phyloP scores from a whole-genome alignment of 306 rosid genomes.

The apple (Malus domestica) region DNA sequence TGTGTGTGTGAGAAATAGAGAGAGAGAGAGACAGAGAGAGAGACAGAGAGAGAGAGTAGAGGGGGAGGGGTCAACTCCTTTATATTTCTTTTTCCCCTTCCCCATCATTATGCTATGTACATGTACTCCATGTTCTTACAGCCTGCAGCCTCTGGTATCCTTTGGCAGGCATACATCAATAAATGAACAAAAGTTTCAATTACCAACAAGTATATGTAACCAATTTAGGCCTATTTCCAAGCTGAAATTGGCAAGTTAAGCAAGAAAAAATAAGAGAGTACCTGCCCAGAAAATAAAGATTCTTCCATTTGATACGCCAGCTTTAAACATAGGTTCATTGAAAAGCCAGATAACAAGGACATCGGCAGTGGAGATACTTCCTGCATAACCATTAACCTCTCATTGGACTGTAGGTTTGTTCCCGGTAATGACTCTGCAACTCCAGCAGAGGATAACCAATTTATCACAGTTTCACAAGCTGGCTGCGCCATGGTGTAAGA shows the following conservation, averaged over 20 bases:
- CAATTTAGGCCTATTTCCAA: neutral
- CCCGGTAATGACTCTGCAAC: conserved; percentile 47
- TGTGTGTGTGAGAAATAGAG: neutral
- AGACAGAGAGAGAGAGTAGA: neutral
- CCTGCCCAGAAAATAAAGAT: conserved; percentile 75
- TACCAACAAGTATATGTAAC: neutral
- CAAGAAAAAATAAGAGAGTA: conserved; percentile 6
- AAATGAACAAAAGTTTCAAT: neutral
- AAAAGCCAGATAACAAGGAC: conserved; percentile 88
- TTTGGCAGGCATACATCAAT: neutral
- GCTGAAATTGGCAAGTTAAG: neutral
- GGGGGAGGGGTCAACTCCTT: neutral
- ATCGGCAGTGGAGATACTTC: conserved; percentile 95
- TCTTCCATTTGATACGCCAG: conserved; percentile 93
- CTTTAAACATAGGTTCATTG: conserved; percentile 85
- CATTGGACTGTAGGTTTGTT: conserved; percentile 63
- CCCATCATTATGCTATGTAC: neutral
- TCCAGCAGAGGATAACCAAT: conserved; percentile 77
- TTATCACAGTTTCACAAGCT: conserved; percentile 87
- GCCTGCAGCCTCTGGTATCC: neutral
- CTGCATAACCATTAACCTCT: conserved; percentile 64
- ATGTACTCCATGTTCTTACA: neutral
- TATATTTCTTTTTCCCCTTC: neutral
- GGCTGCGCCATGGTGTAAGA: conserved; percentile 99
- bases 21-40: neutral